These are phyloP conservation scores for Vickermania spadyakhi DNA, from an alignment of 208 protist genomes.

Conservation along the genomic window DNA sequence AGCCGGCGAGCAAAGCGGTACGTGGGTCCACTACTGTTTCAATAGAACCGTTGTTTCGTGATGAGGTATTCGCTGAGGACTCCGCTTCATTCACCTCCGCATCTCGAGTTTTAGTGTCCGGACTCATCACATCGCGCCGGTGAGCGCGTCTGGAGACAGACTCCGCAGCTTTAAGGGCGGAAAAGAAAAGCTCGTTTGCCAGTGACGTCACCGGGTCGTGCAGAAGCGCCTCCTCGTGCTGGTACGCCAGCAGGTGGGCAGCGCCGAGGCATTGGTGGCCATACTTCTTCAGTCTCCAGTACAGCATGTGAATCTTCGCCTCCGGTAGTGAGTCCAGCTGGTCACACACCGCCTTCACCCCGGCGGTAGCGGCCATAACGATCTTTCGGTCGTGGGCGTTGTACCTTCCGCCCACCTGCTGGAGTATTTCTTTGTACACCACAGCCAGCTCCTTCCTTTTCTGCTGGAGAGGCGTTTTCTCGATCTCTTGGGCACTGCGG, in stretches of 20 bases:
- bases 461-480: not conserved
- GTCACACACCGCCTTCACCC: not conserved
- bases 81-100: not conserved
- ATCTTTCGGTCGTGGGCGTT: not conserved
- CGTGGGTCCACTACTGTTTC: not conserved
- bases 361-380: not conserved
- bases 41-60: not conserved
- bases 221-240: not conserved
- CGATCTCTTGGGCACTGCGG: not conserved
- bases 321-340: not conserved
- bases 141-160: not conserved
- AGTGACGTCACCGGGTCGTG: not conserved
- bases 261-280: not conserved
- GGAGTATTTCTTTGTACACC: not conserved
- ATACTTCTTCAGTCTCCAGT: not conserved
- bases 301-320: not conserved
- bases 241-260: not conserved
- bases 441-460: not conserved
- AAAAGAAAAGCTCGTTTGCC: not conserved
- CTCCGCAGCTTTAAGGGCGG: not conserved
- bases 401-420: not conserved
- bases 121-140: not conserved
- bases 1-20: not conserved
- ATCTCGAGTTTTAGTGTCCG: not conserved
- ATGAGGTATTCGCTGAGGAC: not conserved